Percentiles rank a stretch among this genome's conserved stretches.
Conservation (phyloP, 148 eudicot genomes). For the Drosera capensis region DNA sequence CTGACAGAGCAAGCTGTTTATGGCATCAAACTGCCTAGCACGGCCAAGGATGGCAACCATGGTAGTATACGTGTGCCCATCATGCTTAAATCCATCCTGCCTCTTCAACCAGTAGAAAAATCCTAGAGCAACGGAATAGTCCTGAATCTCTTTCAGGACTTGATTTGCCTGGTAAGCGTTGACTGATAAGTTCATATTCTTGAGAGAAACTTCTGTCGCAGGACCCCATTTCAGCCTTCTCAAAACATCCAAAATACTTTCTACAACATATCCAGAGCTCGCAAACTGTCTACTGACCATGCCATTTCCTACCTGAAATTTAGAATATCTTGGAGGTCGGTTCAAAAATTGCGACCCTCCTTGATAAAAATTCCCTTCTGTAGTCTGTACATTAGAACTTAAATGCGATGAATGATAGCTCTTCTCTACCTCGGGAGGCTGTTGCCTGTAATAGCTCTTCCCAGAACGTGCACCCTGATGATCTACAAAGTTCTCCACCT, state of each 20-base stretch:
- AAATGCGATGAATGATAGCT: conserved; percentile 9
- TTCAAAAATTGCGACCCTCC: conserved; percentile 18
- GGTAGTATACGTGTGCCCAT: conserved; percentile 92
- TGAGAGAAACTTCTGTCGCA: conserved; percentile 62
- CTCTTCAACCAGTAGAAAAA: conserved; percentile 85
- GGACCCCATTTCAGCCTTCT: conserved; percentile 73
- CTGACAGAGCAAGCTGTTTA: conserved; percentile 59
- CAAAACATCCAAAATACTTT: conserved; percentile 39
- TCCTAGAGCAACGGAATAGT: conserved; percentile 57
- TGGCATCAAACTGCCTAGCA: conserved; percentile 55
- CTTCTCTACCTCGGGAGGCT: conserved; percentile 21
- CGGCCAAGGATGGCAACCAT: conserved; percentile 95
- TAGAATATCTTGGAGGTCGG: conserved; percentile 21
- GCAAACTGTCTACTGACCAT: conserved; percentile 32
- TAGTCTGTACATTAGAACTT: conserved; percentile 18
- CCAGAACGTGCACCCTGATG: conserved; percentile 14
- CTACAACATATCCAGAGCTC: conserved; percentile 31
- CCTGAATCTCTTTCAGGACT: conserved; percentile 72
- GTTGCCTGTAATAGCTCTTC: conserved; percentile 22
- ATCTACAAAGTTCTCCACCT: conserved; percentile 16
- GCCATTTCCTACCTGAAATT: conserved; percentile 19
- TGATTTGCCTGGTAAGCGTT: conserved; percentile 96
- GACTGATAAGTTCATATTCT: conserved; percentile 42
- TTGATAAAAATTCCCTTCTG: conserved; percentile 19
- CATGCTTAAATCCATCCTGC: conserved; percentile 77